Evolutionary conservation across 2,329 filamentous ascomycete species (phyloP).

Genomic region (Trichophyton schoenleinii): DNA sequence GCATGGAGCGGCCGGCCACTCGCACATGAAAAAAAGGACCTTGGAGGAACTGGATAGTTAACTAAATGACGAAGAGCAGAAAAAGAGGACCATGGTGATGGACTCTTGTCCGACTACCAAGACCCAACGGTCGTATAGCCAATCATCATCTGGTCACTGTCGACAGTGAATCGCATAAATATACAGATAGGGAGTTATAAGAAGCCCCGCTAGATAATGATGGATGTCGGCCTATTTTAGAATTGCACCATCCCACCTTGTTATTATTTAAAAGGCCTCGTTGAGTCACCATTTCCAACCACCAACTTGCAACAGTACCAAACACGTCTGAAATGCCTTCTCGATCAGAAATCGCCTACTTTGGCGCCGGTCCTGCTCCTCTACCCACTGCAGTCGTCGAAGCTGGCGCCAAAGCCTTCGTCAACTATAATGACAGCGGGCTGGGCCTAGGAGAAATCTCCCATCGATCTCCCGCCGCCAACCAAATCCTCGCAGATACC

Average conservation of each 20-base stretch:
- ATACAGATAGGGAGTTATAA: neutral
- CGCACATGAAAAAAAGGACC: neutral
- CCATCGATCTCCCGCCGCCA: slow-evolving; percentile 69
- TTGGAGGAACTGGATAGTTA: neutral
- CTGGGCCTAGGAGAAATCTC: slow-evolving; percentile 82
- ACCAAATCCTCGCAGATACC: slow-evolving; percentile 63
- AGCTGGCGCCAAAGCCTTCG: slow-evolving; percentile 59
- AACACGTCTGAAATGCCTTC: slow-evolving; percentile 10
- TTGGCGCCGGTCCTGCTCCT: slow-evolving; percentile 79
- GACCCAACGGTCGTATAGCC: too few species aligned
- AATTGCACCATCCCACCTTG: neutral
- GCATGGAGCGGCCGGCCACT: neutral
- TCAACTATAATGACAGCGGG: slow-evolving; percentile 71
- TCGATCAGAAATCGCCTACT: slow-evolving; percentile 44
- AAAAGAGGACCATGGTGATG: too few species aligned
- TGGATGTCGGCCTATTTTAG: neutral
- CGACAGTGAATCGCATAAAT: neutral
- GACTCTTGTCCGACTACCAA: too few species aligned
- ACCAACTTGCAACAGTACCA: neutral
- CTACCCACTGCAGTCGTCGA: slow-evolving; percentile 73
- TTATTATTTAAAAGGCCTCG: neutral
- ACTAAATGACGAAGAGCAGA: too few species aligned
- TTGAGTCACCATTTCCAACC: too few species aligned
- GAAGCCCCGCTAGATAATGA: neutral
- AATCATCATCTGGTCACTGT: too few species aligned